These are phyloP conservation scores for Erythrobasidium hasegawianum DNA, from an alignment of 1,284 basidiomycete genomes.

Conservation along the genomic window DNA sequence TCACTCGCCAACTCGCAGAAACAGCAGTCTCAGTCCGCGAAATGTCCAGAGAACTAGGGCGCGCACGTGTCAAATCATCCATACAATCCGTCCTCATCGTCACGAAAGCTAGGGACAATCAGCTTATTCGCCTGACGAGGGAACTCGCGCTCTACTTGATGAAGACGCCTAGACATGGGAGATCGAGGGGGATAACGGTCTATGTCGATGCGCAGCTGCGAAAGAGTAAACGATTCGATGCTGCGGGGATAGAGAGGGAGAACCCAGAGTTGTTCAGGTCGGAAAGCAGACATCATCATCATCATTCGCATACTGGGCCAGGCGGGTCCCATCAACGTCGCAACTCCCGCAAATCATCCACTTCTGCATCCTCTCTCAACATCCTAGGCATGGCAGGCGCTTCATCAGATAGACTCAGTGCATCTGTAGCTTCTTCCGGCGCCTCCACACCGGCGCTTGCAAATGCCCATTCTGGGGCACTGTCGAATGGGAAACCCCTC, in stretches of 20 bases:
- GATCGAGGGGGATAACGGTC: slow-evolving; percentile 50
- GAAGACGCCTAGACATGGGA: slow-evolving; percentile 50
- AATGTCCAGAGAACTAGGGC: slow-evolving; percentile 97
- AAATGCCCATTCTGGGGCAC: not conserved
- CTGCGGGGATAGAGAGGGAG: slow-evolving; percentile 75
- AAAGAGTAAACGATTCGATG: slow-evolving; percentile 88
- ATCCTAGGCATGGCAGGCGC: slow-evolving; percentile 28
- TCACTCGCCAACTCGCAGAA: slow-evolving; percentile 90
- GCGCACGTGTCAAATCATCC: slow-evolving; percentile 82
- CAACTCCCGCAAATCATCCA: slow-evolving; percentile 2
- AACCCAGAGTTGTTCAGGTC: slow-evolving; percentile 86
- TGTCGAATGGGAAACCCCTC: slow-evolving; percentile 18
- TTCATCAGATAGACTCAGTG: not conserved
- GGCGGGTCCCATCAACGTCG: slow-evolving; percentile 5
- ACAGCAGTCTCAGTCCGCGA: slow-evolving; percentile 95
- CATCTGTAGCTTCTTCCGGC: slow-evolving; percentile 18
- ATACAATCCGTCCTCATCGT: slow-evolving; percentile 93
- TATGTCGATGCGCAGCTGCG: slow-evolving; percentile 96
- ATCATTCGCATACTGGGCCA: slow-evolving; percentile 6
- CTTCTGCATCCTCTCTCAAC: slow-evolving; percentile 21
- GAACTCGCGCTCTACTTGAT: slow-evolving; percentile 93
- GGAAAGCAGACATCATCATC: not conserved
- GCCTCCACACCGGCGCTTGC: slow-evolving; percentile 17
- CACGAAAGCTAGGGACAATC: slow-evolving; percentile 96
- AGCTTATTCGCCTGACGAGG: slow-evolving; percentile 88